phyloP scores from a whole-genome alignment of 768 basidiomycete genomes.

The Paxillus involutus region DNA sequence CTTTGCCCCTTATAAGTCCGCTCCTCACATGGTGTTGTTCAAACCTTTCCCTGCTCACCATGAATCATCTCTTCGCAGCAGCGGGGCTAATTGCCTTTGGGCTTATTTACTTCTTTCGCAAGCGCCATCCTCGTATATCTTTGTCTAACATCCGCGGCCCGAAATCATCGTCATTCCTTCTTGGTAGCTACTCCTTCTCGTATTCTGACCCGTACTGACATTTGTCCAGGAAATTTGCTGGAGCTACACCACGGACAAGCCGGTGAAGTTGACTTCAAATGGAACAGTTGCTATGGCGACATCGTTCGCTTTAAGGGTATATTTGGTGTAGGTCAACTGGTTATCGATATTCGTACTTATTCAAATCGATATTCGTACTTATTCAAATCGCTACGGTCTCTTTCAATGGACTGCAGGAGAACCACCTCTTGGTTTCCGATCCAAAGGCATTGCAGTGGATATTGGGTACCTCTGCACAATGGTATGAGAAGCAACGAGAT shows the following conservation, averaged over 20 bases:
- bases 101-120: not conserved
- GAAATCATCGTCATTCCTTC: not conserved
- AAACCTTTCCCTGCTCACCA: not conserved
- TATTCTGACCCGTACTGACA: not conserved
- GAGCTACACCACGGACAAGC: conserved; percentile 13
- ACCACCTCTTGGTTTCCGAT: conserved; percentile 46
- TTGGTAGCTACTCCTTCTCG: not conserved
- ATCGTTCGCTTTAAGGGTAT: conserved; percentile 14
- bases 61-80: conserved; percentile 5
- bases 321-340: conserved; percentile 6
- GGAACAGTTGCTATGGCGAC: conserved; percentile 15
- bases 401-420: conserved; percentile 31
- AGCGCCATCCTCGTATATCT: not conserved
- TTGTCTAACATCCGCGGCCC: conserved; percentile 1
- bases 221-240: conserved; percentile 6
- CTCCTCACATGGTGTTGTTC: not conserved
- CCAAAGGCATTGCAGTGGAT: conserved; percentile 44
- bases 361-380: too few relatives aligned
- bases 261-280: conserved; percentile 17
- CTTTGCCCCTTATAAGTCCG: conserved; percentile 2
- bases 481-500: conserved; percentile 38
- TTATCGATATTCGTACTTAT: not conserved
- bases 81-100: conserved; percentile 1
- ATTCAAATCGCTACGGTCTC: not conserved
- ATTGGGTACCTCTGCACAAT: conserved; percentile 43